Evolutionary conservation across 441 rosid species (phyloP).

Genomic region (Euphorbia celastroides): DNA sequence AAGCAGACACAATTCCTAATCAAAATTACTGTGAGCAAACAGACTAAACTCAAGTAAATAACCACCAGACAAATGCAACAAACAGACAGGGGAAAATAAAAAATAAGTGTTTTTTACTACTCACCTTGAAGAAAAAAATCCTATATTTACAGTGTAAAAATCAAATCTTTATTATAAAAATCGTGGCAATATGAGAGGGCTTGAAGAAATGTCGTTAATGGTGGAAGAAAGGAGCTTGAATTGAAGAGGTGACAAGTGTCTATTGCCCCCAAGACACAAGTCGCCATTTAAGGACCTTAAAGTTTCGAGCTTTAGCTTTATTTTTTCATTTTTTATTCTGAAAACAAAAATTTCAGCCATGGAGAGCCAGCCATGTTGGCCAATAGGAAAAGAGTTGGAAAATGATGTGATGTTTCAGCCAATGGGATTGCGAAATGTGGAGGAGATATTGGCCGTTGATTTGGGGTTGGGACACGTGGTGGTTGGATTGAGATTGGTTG

Average conservation of each 20-base stretch:
- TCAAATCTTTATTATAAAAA: not conserved
- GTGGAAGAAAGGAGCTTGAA: conserved; percentile 15
- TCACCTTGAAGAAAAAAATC: conserved; percentile 10
- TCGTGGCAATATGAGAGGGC: conserved; percentile 22
- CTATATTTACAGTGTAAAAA: not conserved
- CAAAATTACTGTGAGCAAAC: not conserved
- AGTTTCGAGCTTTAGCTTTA: conserved; percentile 21
- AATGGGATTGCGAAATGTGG: conserved; percentile 34
- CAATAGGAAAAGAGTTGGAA: conserved; percentile 25
- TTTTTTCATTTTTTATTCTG: conserved; percentile 10
- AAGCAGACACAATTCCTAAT: not conserved
- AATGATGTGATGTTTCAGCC: conserved; percentile 26
- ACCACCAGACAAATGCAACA: conserved; percentile 9
- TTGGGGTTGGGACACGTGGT: conserved; percentile 20
- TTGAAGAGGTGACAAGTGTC: conserved; percentile 67
- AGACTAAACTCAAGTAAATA: conserved; percentile 8
- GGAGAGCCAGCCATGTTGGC: conserved; percentile 45
- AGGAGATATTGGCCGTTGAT: conserved; percentile 24
- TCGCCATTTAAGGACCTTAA: conserved; percentile 45
- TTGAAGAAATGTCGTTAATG: conserved; percentile 24
- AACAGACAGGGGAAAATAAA: not conserved
- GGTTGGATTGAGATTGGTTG: conserved; percentile 12
- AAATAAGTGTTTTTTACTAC: not conserved
- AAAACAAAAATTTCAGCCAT: conserved; percentile 26
- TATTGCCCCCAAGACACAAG: conserved; percentile 39